Conservation (phyloP, 202 grass and related monocot genomes). For the Zizania palustris region DNA sequence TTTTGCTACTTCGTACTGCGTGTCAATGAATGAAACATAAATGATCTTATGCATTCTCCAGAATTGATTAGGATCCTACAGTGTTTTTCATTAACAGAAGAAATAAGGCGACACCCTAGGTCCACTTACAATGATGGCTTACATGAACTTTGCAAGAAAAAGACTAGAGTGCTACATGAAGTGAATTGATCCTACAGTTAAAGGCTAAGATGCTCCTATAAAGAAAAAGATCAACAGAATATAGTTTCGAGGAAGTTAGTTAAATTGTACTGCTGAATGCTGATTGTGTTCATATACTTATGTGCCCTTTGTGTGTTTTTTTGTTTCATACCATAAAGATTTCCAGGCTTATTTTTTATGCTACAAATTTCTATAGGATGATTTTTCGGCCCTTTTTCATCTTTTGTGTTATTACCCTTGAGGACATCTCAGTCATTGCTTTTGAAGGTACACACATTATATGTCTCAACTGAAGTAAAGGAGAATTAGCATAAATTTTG, state of each 20-base stretch:
- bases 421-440: neutral
- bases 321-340: slow-evolving; percentile 12
- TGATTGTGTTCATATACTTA: neutral
- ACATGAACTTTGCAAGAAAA: too few species aligned
- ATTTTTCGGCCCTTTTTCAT: slow-evolving; percentile 7
- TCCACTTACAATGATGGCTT: too few species aligned
- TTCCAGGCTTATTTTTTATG: slow-evolving; percentile 12
- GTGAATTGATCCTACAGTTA: neutral
- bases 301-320: neutral
- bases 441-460: slow-evolving; percentile 16
- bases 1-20: neutral
- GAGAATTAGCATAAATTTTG: neutral
- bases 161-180: too few species aligned
- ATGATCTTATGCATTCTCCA: neutral
- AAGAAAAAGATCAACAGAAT: neutral
- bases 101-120: too few species aligned
- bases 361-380: slow-evolving; percentile 1
- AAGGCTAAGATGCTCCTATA: neutral
- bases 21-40: slow-evolving; percentile 8
- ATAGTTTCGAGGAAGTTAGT: slow-evolving; percentile 1
- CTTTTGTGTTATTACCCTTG: neutral
- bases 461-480: slow-evolving; percentile 1
- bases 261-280: neutral
- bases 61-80: neutral
- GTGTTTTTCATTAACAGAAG: too few species aligned